Base-by-base conservation (phyloP, 192 early-diverging fungal species). In the Phlyctochytrium planicorne region DNA sequence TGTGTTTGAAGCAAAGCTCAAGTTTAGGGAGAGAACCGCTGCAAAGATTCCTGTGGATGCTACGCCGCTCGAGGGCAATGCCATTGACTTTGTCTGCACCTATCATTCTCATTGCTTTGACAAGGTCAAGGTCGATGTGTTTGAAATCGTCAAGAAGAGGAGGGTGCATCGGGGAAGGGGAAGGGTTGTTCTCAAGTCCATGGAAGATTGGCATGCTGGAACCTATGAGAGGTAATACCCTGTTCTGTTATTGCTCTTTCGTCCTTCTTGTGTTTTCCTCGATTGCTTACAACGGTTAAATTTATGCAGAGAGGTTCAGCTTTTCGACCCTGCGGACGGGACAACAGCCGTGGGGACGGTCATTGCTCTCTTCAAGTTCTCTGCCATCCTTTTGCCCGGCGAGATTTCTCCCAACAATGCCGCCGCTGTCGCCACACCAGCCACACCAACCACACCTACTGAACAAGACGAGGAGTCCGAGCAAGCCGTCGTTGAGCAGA, bases 41-140 rank as follows among this genome's bases (percentile, higher is more conserved):
- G n/a, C n/a, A n/a, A n/a, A n/a, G n/a, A n/a, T n/a, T n/a, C n/a
- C n/a, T n/a, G n/a, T n/a, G n/a, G n/a, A n/a, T n/a, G n/a, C n/a
- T n/a, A n/a, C n/a, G n/a, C n/a, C n/a, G n/a, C n/a, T n/a, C n/a
- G n/a, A n/a, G n/a, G n/a, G 40, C 10, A 47, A 47, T 47, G 40
- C 40, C 20, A 6, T 47, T n/a, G n/a, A n/a, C n/a, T 61, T 72
- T 30, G 47, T 72, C 20, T 23, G 65, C 56, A 72, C 70, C 3
- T 66, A 66, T 34, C 70, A 72, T 30, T 23, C 63, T 3, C 56
- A 60, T 23, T 20, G 47, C 53, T 72, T 72, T 66, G 70, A 72
- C 40, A 4, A 6, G 30, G 6, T 72, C 10, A 72, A 72, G 64
- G 64, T 72, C 33, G 55, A 57, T 25, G 55, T 57, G 12, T 57